phyloP scores from a whole-genome alignment of 2,329 filamentous ascomycete species.

The Tolypocladium guangdongense region DNA sequence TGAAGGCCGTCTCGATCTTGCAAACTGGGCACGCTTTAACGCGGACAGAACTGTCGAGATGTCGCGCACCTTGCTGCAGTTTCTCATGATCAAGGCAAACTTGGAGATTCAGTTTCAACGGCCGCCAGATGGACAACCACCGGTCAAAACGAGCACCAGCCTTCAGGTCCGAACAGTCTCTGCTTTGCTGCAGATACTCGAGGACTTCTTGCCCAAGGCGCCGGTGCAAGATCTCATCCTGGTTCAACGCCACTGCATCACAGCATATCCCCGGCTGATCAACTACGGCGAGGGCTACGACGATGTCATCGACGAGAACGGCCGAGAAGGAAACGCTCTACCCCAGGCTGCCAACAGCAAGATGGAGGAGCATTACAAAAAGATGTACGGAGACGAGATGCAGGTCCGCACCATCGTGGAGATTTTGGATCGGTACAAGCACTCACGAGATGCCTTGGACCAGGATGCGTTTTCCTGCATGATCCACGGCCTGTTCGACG shows the following conservation, averaged over 20 bases:
- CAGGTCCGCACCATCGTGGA: constrained; percentile 79
- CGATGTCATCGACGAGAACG: constrained; percentile 80
- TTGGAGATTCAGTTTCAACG: constrained; percentile 69
- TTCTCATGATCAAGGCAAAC: constrained; percentile 73
- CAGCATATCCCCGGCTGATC: constrained; percentile 85
- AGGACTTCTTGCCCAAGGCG: constrained; percentile 52
- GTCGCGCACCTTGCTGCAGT: constrained; percentile 62
- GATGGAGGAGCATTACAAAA: constrained; percentile 97
- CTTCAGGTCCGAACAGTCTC: constrained; percentile 80
- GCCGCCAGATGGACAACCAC: constrained; percentile 48
- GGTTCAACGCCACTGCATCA: constrained; percentile 80
- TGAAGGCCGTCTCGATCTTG: constrained; percentile 66
- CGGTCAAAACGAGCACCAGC: constrained; percentile 53
- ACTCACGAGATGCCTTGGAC: constrained; percentile 69
- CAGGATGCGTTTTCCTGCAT: constrained; percentile 97
- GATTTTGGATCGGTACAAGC: constrained; percentile 77
- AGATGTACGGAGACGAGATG: constrained; percentile 90
- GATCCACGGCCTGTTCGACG: constrained; percentile 95
- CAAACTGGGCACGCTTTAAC: constrained; percentile 68
- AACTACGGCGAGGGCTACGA: constrained; percentile 93
- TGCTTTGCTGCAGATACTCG: constrained; percentile 66
- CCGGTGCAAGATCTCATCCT: constrained; percentile 59
- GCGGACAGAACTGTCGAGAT: constrained; percentile 57
- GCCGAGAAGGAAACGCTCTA: constrained; percentile 69
- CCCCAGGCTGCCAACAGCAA: constrained; percentile 69